Conservation (phyloP, 495 filamentous ascomycete species). For the Penicillium waksmanii region DNA sequence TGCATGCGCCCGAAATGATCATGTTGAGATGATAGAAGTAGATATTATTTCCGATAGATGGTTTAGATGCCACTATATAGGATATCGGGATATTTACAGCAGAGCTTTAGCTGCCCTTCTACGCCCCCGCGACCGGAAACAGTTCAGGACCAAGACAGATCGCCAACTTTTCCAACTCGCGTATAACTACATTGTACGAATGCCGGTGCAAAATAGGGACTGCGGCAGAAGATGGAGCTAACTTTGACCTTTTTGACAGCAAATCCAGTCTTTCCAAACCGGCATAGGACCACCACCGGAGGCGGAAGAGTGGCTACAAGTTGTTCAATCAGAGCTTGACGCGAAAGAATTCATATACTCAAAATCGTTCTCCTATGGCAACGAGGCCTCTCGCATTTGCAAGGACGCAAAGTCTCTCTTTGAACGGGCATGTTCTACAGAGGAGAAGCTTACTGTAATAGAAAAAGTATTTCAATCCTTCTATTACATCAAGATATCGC, state of each 20-base stretch:
- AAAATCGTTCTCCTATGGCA: constrained; percentile 9
- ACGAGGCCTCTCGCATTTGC: constrained; percentile 7
- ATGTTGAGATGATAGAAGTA: too few species aligned
- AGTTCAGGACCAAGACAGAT: constrained; percentile 10
- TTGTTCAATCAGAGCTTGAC: neutral
- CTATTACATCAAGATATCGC: neutral
- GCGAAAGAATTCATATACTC: neutral
- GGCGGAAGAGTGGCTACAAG: constrained; percentile 1
- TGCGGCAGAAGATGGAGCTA: too few species aligned
- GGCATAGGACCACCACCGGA: constrained; percentile 1
- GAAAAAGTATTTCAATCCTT: neutral
- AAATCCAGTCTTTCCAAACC: constrained; percentile 10
- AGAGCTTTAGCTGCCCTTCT: neutral
- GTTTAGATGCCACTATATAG: too few species aligned
- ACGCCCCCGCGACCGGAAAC: neutral
- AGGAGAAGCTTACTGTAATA: neutral
- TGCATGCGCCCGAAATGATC: too few species aligned
- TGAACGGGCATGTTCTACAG: neutral
- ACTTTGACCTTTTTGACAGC: neutral
- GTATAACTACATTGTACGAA: constrained; percentile 12
- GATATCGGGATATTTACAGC: constrained; percentile 4
- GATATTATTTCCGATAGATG: too few species aligned
- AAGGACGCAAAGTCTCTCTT: neutral
- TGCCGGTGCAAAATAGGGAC: neutral
- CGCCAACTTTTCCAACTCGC: constrained; percentile 11